Conservation (phyloP, 2,329 filamentous ascomycete genomes). For the Chaetothyriales sp. region DNA sequence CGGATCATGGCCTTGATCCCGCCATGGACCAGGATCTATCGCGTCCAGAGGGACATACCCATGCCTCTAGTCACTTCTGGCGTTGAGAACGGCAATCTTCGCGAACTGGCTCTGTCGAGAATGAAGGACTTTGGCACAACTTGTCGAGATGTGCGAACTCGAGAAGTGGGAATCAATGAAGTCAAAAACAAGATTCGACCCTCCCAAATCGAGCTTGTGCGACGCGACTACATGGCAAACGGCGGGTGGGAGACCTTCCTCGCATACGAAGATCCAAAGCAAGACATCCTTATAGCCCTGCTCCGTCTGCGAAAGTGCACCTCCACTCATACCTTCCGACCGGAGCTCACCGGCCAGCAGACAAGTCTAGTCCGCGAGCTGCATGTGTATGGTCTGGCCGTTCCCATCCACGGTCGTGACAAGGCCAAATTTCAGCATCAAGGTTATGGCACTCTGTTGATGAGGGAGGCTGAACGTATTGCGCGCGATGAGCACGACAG, state of each 20-base stretch:
- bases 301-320: slow-evolving; percentile 83
- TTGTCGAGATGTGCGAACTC: slow-evolving; percentile 88
- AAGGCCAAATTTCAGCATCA: slow-evolving; percentile 97
- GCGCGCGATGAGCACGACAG: slow-evolving; percentile 89
- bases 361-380: slow-evolving; percentile 87
- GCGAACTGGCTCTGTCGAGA: slow-evolving; percentile 81
- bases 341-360: slow-evolving; percentile 71
- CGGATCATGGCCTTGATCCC: slow-evolving; percentile 90
- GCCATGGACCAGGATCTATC: slow-evolving; percentile 96
- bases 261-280: slow-evolving; percentile 94
- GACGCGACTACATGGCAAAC: slow-evolving; percentile 87
- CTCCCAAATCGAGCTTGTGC: slow-evolving; percentile 87
- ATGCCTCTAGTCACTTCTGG: slow-evolving; percentile 99
- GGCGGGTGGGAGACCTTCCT: slow-evolving; percentile 98
- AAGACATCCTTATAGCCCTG: slow-evolving; percentile 89
- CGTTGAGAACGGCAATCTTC: slow-evolving; percentile 92
- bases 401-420: slow-evolving; percentile 92
- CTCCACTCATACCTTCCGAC: slow-evolving; percentile 78
- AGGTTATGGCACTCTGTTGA: slow-evolving; percentile 85
- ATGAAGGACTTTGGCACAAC: slow-evolving; percentile 99
- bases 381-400: slow-evolving; percentile 92
- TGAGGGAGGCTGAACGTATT: slow-evolving; percentile 96
- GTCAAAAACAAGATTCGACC: slow-evolving; percentile 98
- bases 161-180: slow-evolving; percentile 96
- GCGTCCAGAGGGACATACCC: slow-evolving; percentile 96